Conservation (phyloP, 2,329 filamentous ascomycete genomes). For the Chaetomiaceae sp. region DNA sequence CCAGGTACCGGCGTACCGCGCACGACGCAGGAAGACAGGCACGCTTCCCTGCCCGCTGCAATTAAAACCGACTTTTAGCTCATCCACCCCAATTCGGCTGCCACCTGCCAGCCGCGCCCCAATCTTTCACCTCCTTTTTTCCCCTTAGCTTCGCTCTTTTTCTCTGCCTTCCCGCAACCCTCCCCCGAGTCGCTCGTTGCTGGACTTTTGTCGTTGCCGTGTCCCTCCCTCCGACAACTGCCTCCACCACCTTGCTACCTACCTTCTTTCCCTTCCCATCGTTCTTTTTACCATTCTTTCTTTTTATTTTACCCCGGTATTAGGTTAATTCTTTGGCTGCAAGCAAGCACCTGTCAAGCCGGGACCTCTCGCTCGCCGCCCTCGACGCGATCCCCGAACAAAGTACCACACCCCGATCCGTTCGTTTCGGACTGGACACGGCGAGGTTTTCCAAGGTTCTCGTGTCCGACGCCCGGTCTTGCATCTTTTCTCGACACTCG, state of each 20-base stretch:
- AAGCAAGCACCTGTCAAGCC: not conserved
- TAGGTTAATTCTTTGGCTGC: slow-evolving; percentile 19
- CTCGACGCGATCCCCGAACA: too few relatives aligned
- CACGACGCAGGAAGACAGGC: slow-evolving; percentile 8
- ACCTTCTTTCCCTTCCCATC: slow-evolving; percentile 18
- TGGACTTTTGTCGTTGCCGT: slow-evolving; percentile 11
- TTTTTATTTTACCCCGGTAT: too few relatives aligned
- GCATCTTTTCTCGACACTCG: slow-evolving; percentile 25
- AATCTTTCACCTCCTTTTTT: slow-evolving; percentile 23
- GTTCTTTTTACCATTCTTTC: too few relatives aligned
- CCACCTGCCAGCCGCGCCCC: slow-evolving; percentile 15
- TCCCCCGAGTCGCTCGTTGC: slow-evolving; percentile 17
- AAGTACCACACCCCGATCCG: too few relatives aligned
- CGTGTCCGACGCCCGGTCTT: slow-evolving; percentile 11
- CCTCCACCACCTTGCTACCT: slow-evolving; percentile 7
- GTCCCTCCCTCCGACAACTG: slow-evolving; percentile 15
- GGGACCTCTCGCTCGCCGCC: not conserved
- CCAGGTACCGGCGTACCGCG: slow-evolving; percentile 16
- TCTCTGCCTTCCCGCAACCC: slow-evolving; percentile 20
- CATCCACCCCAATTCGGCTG: slow-evolving; percentile 18
- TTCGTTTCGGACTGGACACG: too few relatives aligned
- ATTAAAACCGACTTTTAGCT: slow-evolving; percentile 21
- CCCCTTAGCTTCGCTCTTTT: slow-evolving; percentile 26
- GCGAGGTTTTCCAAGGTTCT: too few relatives aligned
- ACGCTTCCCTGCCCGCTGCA: slow-evolving; percentile 16